phyloP scores from a whole-genome alignment of 2,329 filamentous ascomycete species.

The Cladophialophora bantiana region DNA sequence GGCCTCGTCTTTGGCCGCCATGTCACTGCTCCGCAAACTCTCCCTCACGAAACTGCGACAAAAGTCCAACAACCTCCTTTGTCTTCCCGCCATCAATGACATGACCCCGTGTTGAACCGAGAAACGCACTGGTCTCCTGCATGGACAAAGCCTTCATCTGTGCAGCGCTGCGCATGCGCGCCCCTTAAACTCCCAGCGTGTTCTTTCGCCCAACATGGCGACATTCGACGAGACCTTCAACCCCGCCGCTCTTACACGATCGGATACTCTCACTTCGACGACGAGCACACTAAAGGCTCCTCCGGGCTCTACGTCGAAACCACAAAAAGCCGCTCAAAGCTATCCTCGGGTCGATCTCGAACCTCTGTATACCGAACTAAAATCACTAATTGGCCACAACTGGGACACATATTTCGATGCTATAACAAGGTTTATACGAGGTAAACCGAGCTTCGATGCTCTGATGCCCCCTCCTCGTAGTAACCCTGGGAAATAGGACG shows the following conservation, averaged over 20 bases:
- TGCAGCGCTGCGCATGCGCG: conserved; percentile 20
- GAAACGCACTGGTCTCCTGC: not conserved
- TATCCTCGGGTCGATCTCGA: conserved; percentile 69
- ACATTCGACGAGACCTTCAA: conserved; percentile 44
- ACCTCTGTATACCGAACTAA: conserved; percentile 67
- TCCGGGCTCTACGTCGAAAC: conserved; percentile 49
- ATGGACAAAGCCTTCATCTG: conserved; percentile 6
- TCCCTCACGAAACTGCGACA: conserved; percentile 1
- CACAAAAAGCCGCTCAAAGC: conserved; percentile 58
- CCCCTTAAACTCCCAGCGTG: not conserved
- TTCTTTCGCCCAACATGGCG: conserved; percentile 28
- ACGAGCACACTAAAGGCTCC: conserved; percentile 28
- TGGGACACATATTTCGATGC: conserved; percentile 68
- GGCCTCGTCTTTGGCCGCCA: too few species aligned
- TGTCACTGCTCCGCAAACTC: conserved; percentile 4
- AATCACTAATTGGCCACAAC: conserved; percentile 64
- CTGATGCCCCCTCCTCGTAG: not conserved
- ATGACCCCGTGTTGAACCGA: not conserved
- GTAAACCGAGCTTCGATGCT: conserved; percentile 47
- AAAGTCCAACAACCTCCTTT: not conserved
- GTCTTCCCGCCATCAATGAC: not conserved
- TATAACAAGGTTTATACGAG: conserved; percentile 64
- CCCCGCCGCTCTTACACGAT: conserved; percentile 43
- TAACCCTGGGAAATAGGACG: not conserved
- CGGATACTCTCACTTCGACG: conserved; percentile 39